phyloP scores from a whole-genome alignment of 2,329 filamentous ascomycete genomes.

The Zalaria obscura region DNA sequence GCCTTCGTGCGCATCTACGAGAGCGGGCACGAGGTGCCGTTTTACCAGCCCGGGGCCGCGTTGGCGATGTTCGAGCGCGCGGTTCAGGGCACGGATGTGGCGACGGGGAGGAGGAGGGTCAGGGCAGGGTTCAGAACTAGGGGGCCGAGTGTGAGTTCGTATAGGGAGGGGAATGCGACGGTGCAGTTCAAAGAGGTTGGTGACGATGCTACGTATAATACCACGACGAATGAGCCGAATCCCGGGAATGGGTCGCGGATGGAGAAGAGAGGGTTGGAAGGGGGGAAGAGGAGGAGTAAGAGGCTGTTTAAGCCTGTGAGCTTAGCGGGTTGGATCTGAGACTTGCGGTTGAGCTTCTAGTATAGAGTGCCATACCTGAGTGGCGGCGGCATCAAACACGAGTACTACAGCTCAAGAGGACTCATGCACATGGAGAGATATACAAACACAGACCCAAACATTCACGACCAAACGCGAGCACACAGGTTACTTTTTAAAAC shows the following conservation, averaged over 20 bases:
- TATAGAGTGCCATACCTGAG: no score
- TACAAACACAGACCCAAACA: no score
- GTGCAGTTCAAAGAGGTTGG: conserved; percentile 4
- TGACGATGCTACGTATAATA: conserved; percentile 4
- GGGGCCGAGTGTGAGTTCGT: conserved; percentile 22
- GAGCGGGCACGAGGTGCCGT: conserved; percentile 33
- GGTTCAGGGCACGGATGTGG: conserved; percentile 34
- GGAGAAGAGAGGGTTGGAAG: not conserved
- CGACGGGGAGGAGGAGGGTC: conserved; percentile 32
- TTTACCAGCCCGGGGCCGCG: conserved; percentile 38
- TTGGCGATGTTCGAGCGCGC: conserved; percentile 36
- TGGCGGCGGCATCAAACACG: no score
- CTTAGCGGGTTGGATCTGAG: no score
- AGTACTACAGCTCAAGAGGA: no score
- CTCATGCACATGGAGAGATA: no score
- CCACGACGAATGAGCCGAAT: conserved; percentile 3
- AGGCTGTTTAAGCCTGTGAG: no score
- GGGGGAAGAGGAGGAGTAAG: not conserved
- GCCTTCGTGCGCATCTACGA: conserved; percentile 37
- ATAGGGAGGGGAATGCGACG: conserved; percentile 21
- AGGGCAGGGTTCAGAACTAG: conserved; percentile 18
- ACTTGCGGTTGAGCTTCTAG: no score
- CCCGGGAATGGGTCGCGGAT: not conserved
- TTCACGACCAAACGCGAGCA: no score
- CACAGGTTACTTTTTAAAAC: not conserved